Percentiles rank a stretch among this genome's conserved stretches.
Conservation (phyloP, 2,329 filamentous ascomycete genomes). For the Xylariaceae sp. region DNA sequence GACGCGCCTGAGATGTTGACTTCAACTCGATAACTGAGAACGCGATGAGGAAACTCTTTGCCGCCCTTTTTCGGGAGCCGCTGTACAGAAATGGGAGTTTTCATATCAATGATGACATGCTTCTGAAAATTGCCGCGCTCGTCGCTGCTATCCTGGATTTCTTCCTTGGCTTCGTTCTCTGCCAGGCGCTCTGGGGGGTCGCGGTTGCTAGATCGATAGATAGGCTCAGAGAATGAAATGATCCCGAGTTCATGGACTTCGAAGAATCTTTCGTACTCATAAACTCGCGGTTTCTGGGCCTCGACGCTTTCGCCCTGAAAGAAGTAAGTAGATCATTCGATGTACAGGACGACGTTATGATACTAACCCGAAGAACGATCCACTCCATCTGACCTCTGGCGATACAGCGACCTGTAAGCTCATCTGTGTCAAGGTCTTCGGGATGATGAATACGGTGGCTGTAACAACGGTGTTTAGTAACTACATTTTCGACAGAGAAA, state of each 20-base stretch:
- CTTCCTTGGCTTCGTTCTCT: constrained; percentile 1
- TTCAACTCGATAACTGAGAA: constrained; percentile 10
- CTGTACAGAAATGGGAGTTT: constrained; percentile 15
- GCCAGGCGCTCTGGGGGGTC: constrained; percentile 2
- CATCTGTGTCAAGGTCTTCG: not conserved
- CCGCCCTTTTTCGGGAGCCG: constrained; percentile 3
- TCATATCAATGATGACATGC: constrained; percentile 14
- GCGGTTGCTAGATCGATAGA: constrained; percentile 6
- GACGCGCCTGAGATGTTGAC: constrained; percentile 16
- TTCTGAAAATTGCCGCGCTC: not conserved
- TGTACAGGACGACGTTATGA: not conserved
- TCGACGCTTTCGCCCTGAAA: constrained; percentile 14
- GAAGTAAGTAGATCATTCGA: not conserved
- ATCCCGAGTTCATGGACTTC: constrained; percentile 7
- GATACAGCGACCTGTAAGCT: constrained; percentile 2
- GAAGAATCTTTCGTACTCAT: constrained; percentile 13
- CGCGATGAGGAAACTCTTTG: not conserved
- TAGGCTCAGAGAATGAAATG: constrained; percentile 13
- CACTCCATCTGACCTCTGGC: constrained; percentile 18
- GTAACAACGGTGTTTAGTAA: too few species aligned
- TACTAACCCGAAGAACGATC: constrained; percentile 13
- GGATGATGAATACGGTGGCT: constrained; percentile 2
- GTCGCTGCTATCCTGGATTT: not conserved
- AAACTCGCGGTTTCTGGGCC: not conserved
- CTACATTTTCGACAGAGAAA: not conserved